Conservation (phyloP, 139 green algal genomes). For the Tetradesmus obliquus region DNA sequence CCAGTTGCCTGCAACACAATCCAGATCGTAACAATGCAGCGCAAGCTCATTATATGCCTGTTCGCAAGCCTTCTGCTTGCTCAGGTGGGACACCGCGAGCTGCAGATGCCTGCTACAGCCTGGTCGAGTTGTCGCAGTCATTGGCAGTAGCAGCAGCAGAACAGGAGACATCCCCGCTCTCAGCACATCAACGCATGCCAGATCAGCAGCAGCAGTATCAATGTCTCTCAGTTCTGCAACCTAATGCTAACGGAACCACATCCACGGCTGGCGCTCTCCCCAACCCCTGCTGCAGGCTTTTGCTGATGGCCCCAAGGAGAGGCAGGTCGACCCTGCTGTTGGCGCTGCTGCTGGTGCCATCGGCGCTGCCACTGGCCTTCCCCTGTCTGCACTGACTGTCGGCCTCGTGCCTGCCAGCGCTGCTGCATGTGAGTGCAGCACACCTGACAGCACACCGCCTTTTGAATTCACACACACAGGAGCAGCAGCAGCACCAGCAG, state of each 20-base stretch:
- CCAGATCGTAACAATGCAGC: background rate
- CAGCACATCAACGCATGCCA: too few relatives aligned
- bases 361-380: background rate
- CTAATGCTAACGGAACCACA: background rate
- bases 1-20: background rate
- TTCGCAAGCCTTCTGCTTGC: background rate
- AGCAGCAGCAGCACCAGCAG: background rate
- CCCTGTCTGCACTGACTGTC: background rate
- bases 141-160: background rate
- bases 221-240: background rate
- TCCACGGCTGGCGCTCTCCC: background rate
- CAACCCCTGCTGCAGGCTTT: background rate
- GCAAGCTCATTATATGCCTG: background rate
- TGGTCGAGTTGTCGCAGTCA: background rate
- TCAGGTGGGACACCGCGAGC: background rate
- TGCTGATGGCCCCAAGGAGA: background rate
- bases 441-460: background rate
- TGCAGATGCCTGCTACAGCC: background rate
- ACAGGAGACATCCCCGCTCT: too few relatives aligned
- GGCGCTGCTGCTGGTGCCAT: conserved; percentile 12
- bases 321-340: background rate
- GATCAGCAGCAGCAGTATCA: background rate
- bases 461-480: background rate
- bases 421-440: conserved; percentile 29
- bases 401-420: background rate